These are phyloP conservation scores for Ascochyta clinopodiicola DNA, from an alignment of 2,329 filamentous ascomycete species.

Conservation along the genomic window DNA sequence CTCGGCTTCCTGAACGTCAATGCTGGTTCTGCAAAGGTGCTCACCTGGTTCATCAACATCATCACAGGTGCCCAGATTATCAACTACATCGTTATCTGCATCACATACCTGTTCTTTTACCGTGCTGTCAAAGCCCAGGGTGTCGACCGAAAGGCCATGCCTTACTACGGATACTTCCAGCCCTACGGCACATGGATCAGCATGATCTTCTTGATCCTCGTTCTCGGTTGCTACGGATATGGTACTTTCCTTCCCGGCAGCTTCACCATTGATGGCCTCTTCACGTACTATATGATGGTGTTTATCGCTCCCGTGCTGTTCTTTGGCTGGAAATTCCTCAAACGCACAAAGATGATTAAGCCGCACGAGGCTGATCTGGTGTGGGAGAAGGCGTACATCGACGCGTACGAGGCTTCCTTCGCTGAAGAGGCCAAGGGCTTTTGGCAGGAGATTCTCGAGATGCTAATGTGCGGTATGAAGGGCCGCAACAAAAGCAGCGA, in stretches of 20 bases:
- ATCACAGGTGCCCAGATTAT: constrained; percentile 71
- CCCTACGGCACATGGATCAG: constrained; percentile 25
- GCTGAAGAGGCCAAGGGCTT: constrained; percentile 30
- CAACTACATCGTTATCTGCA: constrained; percentile 54
- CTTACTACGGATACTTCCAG: constrained; percentile 52
- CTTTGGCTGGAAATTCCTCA: constrained; percentile 67
- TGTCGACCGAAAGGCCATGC: constrained; percentile 54
- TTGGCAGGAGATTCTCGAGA: constrained; percentile 36
- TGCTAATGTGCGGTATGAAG: constrained; percentile 23
- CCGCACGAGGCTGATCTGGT: constrained; percentile 50
- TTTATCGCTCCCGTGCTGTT: constrained; percentile 35
- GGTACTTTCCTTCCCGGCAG: constrained; percentile 51
- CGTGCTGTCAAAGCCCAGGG: constrained; percentile 53
- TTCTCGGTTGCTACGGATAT: constrained; percentile 30
- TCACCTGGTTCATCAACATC: constrained; percentile 74
- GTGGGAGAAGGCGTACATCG: constrained; percentile 53
- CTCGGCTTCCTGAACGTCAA: constrained; percentile 77
- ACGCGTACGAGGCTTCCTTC: constrained; percentile 42
- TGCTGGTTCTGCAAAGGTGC: constrained; percentile 67
- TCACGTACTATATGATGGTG: constrained; percentile 50
- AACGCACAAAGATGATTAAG: constrained; percentile 61
- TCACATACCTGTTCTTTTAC: constrained; percentile 64
- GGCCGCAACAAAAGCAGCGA: constrained; percentile 11
- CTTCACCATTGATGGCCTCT: constrained; percentile 57
- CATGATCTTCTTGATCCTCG: constrained; percentile 22